Percentiles rank a stretch among this genome's conserved stretches.
Conservation (phyloP, 2,329 filamentous ascomycete species). For the Xylariaceae sp. region DNA sequence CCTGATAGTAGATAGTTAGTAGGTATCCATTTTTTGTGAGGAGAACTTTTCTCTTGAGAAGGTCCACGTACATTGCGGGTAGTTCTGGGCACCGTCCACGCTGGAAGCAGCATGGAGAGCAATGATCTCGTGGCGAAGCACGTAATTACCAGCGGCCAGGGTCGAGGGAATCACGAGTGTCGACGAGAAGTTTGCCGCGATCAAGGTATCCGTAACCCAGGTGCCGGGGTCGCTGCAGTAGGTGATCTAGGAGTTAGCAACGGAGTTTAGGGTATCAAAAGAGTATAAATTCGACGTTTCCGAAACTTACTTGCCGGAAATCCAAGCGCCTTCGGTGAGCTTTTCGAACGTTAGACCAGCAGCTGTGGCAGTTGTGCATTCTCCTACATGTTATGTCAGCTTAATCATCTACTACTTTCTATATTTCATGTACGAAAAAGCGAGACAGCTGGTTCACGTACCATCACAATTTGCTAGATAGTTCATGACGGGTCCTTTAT, state of each 20-base stretch:
- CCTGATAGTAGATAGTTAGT: no score
- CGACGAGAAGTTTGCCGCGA: slow-evolving; percentile 44
- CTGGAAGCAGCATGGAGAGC: slow-evolving; percentile 42
- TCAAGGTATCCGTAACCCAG: slow-evolving; percentile 38
- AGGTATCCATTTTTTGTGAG: no score
- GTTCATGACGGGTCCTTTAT: slow-evolving; percentile 34
- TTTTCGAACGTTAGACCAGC: slow-evolving; percentile 29
- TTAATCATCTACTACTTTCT: background rate
- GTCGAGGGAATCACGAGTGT: slow-evolving; percentile 39
- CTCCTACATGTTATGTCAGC: slow-evolving; percentile 20
- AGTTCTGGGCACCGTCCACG: slow-evolving; percentile 43
- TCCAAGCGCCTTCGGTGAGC: slow-evolving; percentile 22
- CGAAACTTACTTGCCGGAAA: no score
- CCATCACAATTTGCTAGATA: slow-evolving; percentile 33
- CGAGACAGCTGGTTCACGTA: slow-evolving; percentile 7
- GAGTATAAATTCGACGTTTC: no score
- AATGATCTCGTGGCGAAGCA: slow-evolving; percentile 48
- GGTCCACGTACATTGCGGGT: slow-evolving; percentile 17
- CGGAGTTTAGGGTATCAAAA: no score
- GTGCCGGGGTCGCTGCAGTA: slow-evolving; percentile 29
- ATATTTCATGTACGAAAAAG: background rate
- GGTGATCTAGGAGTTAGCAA: no score
- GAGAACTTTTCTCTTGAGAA: background rate
- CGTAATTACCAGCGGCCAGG: slow-evolving; percentile 44
- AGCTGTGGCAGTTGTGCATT: slow-evolving; percentile 28